phyloP scores from a whole-genome alignment of 176 grass and related monocot genomes.

The Ensete glaucum region DNA sequence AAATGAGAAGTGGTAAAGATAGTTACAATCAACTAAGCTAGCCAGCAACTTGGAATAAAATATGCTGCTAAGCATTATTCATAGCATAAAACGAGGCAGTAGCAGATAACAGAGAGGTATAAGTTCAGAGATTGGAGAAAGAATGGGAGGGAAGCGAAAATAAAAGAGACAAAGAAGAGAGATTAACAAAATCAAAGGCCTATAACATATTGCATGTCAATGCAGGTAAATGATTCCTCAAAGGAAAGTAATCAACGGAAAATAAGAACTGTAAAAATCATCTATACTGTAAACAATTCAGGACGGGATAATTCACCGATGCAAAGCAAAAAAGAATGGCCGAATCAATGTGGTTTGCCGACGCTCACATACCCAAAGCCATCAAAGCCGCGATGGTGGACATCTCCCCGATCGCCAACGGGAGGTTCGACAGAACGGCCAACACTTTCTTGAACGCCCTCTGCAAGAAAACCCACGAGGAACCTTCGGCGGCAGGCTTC shows the following conservation, averaged over 20 bases:
- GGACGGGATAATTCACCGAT: neutral
- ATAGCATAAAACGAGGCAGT: no score
- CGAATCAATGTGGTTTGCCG: neutral
- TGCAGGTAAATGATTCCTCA: neutral
- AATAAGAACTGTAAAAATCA: neutral
- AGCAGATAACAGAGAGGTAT: no score
- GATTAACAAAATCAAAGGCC: no score
- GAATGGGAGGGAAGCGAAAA: no score
- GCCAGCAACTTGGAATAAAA: no score
- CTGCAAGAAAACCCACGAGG: slow-evolving; percentile 30
- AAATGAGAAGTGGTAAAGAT: no score
- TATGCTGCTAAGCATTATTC: no score
- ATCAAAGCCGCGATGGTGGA: slow-evolving; percentile 63
- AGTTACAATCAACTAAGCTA: no score
- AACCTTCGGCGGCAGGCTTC: neutral
- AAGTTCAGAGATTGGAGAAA: no score
- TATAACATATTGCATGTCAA: neutral
- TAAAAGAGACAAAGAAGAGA: no score
- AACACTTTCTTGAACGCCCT: slow-evolving; percentile 44
- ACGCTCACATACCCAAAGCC: slow-evolving; percentile 45
- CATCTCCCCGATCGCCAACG: slow-evolving; percentile 80
- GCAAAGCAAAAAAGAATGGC: neutral
- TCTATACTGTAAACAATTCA: neutral
- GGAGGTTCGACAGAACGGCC: slow-evolving; percentile 66
- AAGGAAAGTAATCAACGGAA: neutral